Evolutionary conservation across 164 flowering plant genomes (phyloP), one percentile per base, ranked within the genome.

Genomic region (Nelumbo lutea): DNA sequence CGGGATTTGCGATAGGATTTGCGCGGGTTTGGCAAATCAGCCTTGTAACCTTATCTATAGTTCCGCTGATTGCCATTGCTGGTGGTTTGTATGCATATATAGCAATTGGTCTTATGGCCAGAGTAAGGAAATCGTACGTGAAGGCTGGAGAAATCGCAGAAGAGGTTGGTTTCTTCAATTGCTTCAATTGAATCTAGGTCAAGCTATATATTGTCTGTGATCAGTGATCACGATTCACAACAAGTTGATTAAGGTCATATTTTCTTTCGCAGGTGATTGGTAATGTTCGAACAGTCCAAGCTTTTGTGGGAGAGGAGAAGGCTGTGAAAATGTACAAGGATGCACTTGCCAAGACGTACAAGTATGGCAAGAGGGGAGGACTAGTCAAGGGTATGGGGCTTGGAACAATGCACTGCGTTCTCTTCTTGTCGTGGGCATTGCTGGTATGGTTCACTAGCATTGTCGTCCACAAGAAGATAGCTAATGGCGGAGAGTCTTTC

Each of bases 361-460:
- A 27, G 27, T 27, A 27, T 27, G 79, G 89, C 83, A 85, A 72
- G 76, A 71, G 70, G 57, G 92, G 85, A 70, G 92, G 88, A 58
- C 52, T 87, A 9, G 76, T 86, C 68, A 89, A 89, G 71, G 96
- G 92, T 13, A 74, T 85, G 9, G 89, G 96, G 13, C 77, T 76
- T 15, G 95, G 95, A 41, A 75, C 80, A 85, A 75, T 89, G 47
- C 91, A 89, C 59, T 64, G 82, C 7, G 87, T 87, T 39, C 83
- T 84, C 6, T 82, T 80, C 77, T 76, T 79, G 71, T 77, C 82
- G n/a, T 87, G 96, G 96, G 86, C 90, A 52, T 68, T 89, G 63
- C 84, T 87, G 41, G 79, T 87, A 13, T 86, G 87, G 88, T 67
- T 87, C 60, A 90, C 92, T 76, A 89, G 89, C 13, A 10, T 85